A percentile compares a stretch with the other conserved stretches of the same genome.
phyloP scores from a whole-genome alignment of 441 rosid genomes.

The Gossypium schwendimanii region DNA sequence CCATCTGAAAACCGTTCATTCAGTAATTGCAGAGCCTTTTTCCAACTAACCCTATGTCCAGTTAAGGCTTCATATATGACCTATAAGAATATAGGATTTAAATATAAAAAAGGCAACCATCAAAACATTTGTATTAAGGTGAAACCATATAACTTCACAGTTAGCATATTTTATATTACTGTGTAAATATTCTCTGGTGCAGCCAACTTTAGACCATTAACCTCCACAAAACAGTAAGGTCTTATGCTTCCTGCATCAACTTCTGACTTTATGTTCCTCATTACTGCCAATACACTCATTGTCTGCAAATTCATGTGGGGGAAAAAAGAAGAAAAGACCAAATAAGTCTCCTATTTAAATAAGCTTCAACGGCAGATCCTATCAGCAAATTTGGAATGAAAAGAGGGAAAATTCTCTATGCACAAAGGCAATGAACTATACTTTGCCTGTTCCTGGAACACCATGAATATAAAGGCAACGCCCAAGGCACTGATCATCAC shows the following conservation, averaged over 20 bases:
- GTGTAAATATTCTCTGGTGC: slow-evolving; percentile 86
- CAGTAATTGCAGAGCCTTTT: slow-evolving; percentile 74
- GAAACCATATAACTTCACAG: background rate
- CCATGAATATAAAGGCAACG: slow-evolving; percentile 92
- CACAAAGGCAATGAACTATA: slow-evolving; percentile 16
- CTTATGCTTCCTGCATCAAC: slow-evolving; percentile 65
- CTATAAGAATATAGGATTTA: slow-evolving; percentile 27
- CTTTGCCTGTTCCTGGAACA: slow-evolving; percentile 99
- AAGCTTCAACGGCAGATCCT: background rate
- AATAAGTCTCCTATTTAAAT: slow-evolving; percentile 1
- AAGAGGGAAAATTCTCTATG: background rate
- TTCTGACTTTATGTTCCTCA: slow-evolving; percentile 78
- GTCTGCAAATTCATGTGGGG: slow-evolving; percentile 42
- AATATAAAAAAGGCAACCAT: slow-evolving; percentile 10
- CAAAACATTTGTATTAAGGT: background rate
- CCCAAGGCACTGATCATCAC: slow-evolving; percentile 81
- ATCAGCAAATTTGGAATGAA: background rate
- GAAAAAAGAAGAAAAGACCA: slow-evolving; percentile 1
- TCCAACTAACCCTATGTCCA: slow-evolving; percentile 89
- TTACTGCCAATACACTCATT: slow-evolving; percentile 75
- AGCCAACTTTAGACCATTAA: slow-evolving; percentile 89
- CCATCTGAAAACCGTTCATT: slow-evolving; percentile 79
- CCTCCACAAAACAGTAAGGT: slow-evolving; percentile 85
- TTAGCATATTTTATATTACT: slow-evolving; percentile 25
- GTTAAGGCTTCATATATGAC: slow-evolving; percentile 87